A percentile compares a stretch with the other conserved stretches of the same genome.
phyloP scores from a whole-genome alignment of 163 green algal genomes.

The Trebouxia gelatinosa region DNA sequence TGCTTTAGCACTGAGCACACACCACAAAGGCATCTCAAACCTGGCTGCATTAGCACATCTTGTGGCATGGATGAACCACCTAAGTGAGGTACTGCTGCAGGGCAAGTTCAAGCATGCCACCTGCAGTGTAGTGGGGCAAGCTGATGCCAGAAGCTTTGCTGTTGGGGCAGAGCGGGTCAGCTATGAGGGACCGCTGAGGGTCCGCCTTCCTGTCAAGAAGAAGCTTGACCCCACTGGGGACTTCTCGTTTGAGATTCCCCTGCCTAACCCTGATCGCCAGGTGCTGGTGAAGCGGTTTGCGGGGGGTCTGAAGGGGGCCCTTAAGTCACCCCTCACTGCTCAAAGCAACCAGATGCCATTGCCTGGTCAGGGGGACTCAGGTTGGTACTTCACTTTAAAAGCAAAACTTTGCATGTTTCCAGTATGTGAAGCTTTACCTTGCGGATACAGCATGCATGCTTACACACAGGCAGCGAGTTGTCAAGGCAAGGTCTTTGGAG shows the following conservation, averaged over 20 bases:
- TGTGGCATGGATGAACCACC: too few relatives aligned
- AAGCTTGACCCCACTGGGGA: constrained; percentile 50
- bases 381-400: too few relatives aligned
- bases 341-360: not conserved
- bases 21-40: too few relatives aligned
- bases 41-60: too few relatives aligned
- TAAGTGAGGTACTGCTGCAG: constrained; percentile 16
- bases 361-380: not conserved
- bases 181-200: constrained; percentile 64
- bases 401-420: too few relatives aligned
- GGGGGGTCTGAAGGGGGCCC: constrained; percentile 25
- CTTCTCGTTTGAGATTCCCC: constrained; percentile 55
- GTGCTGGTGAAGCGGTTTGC: constrained; percentile 33
- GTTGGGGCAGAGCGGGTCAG: constrained; percentile 44
- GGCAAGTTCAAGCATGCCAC: constrained; percentile 56
- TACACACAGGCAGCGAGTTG: too few relatives aligned
- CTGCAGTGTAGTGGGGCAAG: constrained; percentile 49
- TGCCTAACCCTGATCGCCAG: constrained; percentile 54
- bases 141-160: constrained; percentile 46
- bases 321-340: constrained; percentile 27
- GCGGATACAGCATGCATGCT: not conserved
- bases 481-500: too few relatives aligned
- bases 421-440: not conserved
- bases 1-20: too few relatives aligned
- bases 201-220: constrained; percentile 49